Conservation (phyloP, 2,329 filamentous ascomycete genomes). For the Trichoderma guizhouense region DNA sequence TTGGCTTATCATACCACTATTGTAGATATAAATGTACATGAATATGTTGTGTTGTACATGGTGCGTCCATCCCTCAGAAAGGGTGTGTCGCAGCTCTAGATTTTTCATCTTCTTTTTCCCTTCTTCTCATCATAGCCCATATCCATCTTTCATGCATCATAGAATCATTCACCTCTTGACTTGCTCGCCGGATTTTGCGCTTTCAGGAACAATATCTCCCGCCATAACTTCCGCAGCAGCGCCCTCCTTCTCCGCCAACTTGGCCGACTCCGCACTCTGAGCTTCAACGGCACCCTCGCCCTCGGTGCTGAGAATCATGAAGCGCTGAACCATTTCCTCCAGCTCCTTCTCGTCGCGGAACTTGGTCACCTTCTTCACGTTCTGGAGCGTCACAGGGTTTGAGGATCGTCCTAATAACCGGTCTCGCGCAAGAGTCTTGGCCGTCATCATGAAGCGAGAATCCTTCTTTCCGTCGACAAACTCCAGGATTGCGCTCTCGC, state of each 20-base stretch:
- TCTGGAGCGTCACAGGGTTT: constrained; percentile 70
- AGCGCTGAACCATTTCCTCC: constrained; percentile 57
- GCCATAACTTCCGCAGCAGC: constrained; percentile 34
- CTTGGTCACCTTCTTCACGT: constrained; percentile 83
- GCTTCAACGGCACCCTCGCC: constrained; percentile 16
- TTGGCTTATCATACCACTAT: background rate
- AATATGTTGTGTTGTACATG: constrained; percentile 19
- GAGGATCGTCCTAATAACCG: constrained; percentile 53
- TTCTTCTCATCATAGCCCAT: background rate
- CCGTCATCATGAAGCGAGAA: constrained; percentile 91
- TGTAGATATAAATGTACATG: constrained; percentile 10
- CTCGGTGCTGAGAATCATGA: constrained; percentile 30
- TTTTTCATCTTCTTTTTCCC: background rate
- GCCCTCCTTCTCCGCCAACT: constrained; percentile 29
- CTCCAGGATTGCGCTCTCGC: constrained; percentile 84
- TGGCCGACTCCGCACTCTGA: constrained; percentile 23
- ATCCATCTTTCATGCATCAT: background rate
- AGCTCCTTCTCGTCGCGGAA: constrained; percentile 66
- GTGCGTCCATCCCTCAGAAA: background rate
- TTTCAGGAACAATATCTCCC: constrained; percentile 29
- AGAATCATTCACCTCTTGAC: constrained; percentile 14
- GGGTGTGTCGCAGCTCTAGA: background rate
- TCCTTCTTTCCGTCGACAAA: constrained; percentile 92
- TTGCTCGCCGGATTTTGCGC: constrained; percentile 22
- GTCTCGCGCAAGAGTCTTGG: constrained; percentile 72